These are phyloP conservation scores for Raffaelea ambrosiae DNA, from an alignment of 2,329 filamentous ascomycete genomes.

Conservation along the genomic window DNA sequence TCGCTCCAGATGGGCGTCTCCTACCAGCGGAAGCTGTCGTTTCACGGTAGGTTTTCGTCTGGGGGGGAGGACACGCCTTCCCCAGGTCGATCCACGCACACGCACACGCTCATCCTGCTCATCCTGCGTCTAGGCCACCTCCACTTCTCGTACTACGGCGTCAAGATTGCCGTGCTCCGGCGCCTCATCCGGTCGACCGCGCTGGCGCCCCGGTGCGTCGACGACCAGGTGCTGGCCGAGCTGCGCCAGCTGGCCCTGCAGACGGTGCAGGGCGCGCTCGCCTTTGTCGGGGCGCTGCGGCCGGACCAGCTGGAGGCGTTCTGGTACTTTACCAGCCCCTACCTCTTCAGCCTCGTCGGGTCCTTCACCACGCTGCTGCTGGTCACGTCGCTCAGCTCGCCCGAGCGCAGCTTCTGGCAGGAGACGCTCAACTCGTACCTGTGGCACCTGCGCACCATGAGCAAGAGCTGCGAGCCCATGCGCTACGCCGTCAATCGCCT, in stretches of 20 bases:
- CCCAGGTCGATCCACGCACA: too few species aligned
- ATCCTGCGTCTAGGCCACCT: conserved; percentile 29
- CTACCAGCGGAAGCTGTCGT: conserved; percentile 31
- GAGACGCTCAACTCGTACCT: conserved; percentile 25
- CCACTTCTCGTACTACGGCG: conserved; percentile 37
- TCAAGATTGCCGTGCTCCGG: conserved; percentile 35
- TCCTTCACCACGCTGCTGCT: conserved; percentile 30
- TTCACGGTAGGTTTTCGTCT: conserved; percentile 18
- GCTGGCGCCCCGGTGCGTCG: conserved; percentile 19
- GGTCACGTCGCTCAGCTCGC: conserved; percentile 22
- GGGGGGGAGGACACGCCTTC: too few species aligned
- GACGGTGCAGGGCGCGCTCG: conserved; percentile 17
- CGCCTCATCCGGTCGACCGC: conserved; percentile 29
- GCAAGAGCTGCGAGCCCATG: conserved; percentile 27
- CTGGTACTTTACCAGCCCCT: conserved; percentile 23
- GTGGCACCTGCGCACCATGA: conserved; percentile 26
- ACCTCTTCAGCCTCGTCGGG: conserved; percentile 29
- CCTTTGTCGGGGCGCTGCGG: conserved; percentile 1
- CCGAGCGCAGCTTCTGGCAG: conserved; percentile 23
- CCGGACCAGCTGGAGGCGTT: conserved; percentile 16
- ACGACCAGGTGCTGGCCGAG: conserved; percentile 19
- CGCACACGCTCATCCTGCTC: too few species aligned
- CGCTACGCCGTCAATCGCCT: conserved; percentile 27
- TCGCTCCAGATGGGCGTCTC: conserved; percentile 34
- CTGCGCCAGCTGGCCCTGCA: conserved; percentile 22